Percentiles rank a stretch among this genome's conserved stretches.
Evolutionary conservation across 1,284 basidiomycete species (phyloP).

Genomic region (Golubevia sp.): DNA sequence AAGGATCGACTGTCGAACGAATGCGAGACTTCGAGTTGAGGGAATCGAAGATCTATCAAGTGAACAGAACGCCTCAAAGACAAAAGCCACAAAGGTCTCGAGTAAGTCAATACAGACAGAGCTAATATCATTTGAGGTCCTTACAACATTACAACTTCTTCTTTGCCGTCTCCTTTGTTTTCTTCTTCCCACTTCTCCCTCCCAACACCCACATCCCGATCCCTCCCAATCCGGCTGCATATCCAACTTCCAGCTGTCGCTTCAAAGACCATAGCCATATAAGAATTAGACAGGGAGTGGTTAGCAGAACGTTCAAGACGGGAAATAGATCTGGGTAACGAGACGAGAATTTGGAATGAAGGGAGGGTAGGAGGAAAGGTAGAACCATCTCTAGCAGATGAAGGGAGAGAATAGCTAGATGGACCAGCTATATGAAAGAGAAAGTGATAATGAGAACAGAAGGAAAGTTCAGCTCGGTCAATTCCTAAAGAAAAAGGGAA

Average conservation of each 20-base stretch:
- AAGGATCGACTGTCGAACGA: no score
- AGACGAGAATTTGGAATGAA: slow-evolving; percentile 13
- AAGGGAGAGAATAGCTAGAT: slow-evolving; percentile 24
- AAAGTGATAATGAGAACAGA: not conserved
- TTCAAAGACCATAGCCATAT: slow-evolving; percentile 45
- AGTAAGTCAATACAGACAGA: no score
- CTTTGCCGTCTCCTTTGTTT: no score
- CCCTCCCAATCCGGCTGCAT: slow-evolving; percentile 35
- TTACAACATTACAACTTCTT: no score
- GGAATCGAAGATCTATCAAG: no score
- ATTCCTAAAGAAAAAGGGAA: not conserved
- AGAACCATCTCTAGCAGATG: slow-evolving; percentile 17
- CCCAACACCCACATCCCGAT: slow-evolving; percentile 2
- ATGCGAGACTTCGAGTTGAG: no score
- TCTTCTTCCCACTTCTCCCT: no score
- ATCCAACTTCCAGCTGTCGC: slow-evolving; percentile 43
- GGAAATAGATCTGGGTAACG: slow-evolving; percentile 55
- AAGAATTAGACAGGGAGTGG: slow-evolving; percentile 35
- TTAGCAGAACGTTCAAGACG: slow-evolving; percentile 50
- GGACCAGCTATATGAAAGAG: slow-evolving; percentile 12
- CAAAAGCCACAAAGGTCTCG: no score
- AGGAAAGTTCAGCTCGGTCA: not conserved
- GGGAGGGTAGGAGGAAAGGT: not conserved
- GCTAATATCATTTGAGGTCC: no score
- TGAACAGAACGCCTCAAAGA: no score